Evolutionary conservation across 495 filamentous ascomycete genomes (phyloP), one percentile per base, ranked within the genome.

Genomic region (Podospora tetraspora): DNA sequence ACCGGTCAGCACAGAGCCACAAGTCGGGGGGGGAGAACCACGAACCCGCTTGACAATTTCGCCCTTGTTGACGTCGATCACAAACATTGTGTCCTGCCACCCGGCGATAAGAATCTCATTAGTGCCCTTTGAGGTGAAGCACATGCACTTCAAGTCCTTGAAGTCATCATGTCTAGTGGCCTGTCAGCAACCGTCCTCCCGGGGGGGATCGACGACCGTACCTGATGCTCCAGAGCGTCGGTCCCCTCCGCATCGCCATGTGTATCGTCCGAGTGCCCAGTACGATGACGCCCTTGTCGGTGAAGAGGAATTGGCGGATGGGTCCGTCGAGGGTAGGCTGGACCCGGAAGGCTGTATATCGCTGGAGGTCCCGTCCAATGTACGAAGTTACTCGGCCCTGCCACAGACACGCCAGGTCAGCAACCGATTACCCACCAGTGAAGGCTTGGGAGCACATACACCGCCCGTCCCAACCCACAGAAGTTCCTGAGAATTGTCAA

Each of bases 381-480:
- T 94, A 96, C 29, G 94, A 96, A 32, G 84, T 87, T 37, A 97
- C 85, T 72, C 92, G 88, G 62, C 94, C 92, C 92, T 96, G 73
- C 27, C 58, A 30, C 29, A 27, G 37, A 61, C 61, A 69, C 22
- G 57, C 52, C 59, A 37, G 8, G 32, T 27, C 43, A 66, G 21
- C 59, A 59, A n/a, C 43, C 37, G 59, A 66, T 13, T 58, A 32
- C 32, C 30, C 5, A 16, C 22, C n/a, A 22, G 34, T 62, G 70
- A 59, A 71, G 21, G 12, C 27, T 8, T 12, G 21, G 7, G 32
- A 59, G 25, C 56, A 74, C 89, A 80, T 80, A 96, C 93, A 83
- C 88, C 91, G 81, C 93, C 91, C 78, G 93, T 94, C 13, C 95
- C 95, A 11, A 87, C 85, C 95, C 96, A 99, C 69, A 98, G 77